Base-by-base conservation (phyloP, 257 asterid genomes). In the Phtheirospermum japonicum region DNA sequence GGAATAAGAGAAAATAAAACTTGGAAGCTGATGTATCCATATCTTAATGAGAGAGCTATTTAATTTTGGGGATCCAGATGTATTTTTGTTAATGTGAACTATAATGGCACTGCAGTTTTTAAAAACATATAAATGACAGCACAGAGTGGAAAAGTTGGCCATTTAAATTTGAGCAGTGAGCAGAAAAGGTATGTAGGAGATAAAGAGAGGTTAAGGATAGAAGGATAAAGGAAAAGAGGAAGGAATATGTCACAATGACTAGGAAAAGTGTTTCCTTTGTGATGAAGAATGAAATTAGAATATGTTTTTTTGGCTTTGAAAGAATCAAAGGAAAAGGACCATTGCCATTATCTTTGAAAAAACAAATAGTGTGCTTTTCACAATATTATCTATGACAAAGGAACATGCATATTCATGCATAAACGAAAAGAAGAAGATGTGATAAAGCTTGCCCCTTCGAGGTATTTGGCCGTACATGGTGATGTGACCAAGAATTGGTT, bases 251-350 rank as follows among this genome's bases (percentile, higher is more conserved):
- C 59, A 65, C 51, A 63, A 56, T 80, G 69, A 71, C 56, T 54
- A 70, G 71, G 79, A 69, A 73, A 80, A 75, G 83, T 64, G 81
- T 12, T 87, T 90, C 16, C 97, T 90, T 90, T 87, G 87, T 55
- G 58, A 69, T 50, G 83, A 87, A 87, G 95, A 83, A 69, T 75
- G 71, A 71, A 61, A 59, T 75, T 74, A 69, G 71, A 75, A 75
- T 68, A 66, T 69, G 6, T n/a, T 39, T 81, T 50, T 67, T 71
- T 70, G 80, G 76, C 76, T 76, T 77, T 61, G 73, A 71, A 75
- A 68, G 77, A 65, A 75, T 75, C 64, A 56, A 69, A 30, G n/a
- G 45, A 61, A 5, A 42, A 34, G n/a, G n/a, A n/a, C n/a, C n/a
- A 23, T 23, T 23, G 28, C 28, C 28, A 23, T 23, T 23, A 23